phyloP scores from a whole-genome alignment of 306 rosid species.

The Prosopis cineraria region DNA sequence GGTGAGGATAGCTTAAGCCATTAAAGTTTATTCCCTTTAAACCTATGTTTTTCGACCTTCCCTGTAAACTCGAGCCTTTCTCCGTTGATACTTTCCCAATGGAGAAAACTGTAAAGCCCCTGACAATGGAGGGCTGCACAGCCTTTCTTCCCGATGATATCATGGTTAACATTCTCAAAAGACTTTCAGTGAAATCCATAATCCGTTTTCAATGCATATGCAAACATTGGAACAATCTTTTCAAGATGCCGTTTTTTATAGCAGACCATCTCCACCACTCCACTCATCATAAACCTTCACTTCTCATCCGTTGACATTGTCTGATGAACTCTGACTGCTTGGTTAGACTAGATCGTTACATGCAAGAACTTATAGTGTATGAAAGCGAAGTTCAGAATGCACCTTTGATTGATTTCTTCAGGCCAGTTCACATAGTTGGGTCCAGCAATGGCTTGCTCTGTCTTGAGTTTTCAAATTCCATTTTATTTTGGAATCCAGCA shows the following conservation, averaged over 20 bases:
- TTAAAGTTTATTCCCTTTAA: no score
- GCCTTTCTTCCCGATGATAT: background rate
- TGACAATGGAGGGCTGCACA: no score
- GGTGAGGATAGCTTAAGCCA: no score
- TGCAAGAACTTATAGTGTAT: background rate
- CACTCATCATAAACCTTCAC: background rate
- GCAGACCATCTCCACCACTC: background rate
- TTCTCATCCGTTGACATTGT: no score
- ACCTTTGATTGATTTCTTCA: background rate
- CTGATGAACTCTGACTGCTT: background rate
- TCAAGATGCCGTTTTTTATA: background rate
- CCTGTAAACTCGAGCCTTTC: no score
- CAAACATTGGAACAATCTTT: no score
- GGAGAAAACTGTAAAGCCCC: no score
- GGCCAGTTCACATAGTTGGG: background rate
- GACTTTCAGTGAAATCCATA: background rate
- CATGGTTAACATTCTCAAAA: background rate
- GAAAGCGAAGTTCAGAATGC: background rate
- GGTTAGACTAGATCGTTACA: background rate
- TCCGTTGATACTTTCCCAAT: no score
- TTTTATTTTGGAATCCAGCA: background rate
- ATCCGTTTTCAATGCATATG: no score
- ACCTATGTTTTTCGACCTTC: no score
- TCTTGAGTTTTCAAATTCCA: no score
- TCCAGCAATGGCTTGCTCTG: no score